Conservation (phyloP, 1,284 basidiomycete species). For the Irpex sp. region DNA sequence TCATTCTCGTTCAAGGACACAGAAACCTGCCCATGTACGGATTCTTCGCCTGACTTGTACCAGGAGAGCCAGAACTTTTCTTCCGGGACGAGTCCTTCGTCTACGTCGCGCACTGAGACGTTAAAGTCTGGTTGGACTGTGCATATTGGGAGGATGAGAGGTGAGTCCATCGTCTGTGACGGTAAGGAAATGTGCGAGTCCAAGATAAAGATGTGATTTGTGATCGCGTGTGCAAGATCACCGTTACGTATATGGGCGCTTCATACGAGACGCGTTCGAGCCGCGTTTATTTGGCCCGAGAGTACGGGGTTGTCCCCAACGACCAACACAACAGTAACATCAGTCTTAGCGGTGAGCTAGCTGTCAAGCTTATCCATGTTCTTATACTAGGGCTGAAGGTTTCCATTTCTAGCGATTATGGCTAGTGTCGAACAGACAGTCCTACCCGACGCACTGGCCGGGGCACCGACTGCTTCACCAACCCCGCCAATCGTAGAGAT, state of each 20-base stretch:
- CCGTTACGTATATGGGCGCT: neutral
- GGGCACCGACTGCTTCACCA: neutral
- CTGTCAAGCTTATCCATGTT: no score
- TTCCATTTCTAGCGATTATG: neutral
- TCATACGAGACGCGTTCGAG: neutral
- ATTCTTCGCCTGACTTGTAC: slow-evolving; percentile 48
- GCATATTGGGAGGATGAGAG: slow-evolving; percentile 40
- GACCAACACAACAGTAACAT: neutral
- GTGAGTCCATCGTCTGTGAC: slow-evolving; percentile 2
- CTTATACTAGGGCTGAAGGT: no score
- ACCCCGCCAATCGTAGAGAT: slow-evolving; percentile 13
- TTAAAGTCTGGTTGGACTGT: slow-evolving; percentile 61
- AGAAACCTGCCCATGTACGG: slow-evolving; percentile 55
- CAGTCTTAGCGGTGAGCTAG: no score
- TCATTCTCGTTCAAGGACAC: slow-evolving; percentile 48
- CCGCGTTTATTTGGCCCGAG: neutral
- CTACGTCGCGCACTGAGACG: slow-evolving; percentile 54
- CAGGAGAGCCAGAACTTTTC: slow-evolving; percentile 72
- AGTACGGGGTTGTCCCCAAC: neutral
- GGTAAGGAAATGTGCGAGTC: neutral
- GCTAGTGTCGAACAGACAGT: neutral
- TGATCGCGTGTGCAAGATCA: neutral
- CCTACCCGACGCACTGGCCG: neutral
- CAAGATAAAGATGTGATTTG: neutral
- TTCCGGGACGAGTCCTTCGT: slow-evolving; percentile 43